Conservation (phyloP, 2,329 filamentous ascomycete genomes). For the Neobulgaria alba region DNA sequence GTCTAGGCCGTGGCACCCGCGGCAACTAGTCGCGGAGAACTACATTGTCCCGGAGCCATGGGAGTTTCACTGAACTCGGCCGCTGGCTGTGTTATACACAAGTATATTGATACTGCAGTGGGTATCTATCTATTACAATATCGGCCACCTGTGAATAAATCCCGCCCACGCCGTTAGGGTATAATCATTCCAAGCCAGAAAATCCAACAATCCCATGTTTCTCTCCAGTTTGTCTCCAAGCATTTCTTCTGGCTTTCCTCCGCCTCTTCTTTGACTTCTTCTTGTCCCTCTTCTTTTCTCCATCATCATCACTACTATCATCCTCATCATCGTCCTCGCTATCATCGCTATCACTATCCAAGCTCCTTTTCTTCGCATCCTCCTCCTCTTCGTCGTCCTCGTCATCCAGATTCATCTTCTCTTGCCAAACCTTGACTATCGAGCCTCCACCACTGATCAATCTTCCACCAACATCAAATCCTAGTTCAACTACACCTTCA, state of each 20-base stretch:
- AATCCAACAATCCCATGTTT: constrained; percentile 28
- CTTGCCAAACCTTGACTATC: constrained; percentile 83
- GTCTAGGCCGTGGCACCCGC: too few relatives aligned
- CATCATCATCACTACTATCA: constrained; percentile 21
- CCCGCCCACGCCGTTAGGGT: too few relatives aligned
- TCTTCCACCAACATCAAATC: constrained; percentile 75
- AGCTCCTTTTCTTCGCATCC: constrained; percentile 33
- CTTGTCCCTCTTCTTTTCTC: constrained; percentile 16
- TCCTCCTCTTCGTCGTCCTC: constrained; percentile 38
- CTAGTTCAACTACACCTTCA: constrained; percentile 74
- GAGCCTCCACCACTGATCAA: constrained; percentile 85
- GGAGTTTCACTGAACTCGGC: too few relatives aligned
- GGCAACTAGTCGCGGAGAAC: too few relatives aligned
- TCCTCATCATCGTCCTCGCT: constrained; percentile 14
- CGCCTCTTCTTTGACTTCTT: constrained; percentile 22
- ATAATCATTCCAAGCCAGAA: constrained; percentile 26
- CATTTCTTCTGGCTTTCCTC: constrained; percentile 26
- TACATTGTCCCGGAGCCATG: too few relatives aligned
- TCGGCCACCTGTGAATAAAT: too few relatives aligned
- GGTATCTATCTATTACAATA: too few relatives aligned
- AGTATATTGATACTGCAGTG: too few relatives aligned
- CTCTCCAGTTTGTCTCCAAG: constrained; percentile 24
- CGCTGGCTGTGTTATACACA: too few relatives aligned
- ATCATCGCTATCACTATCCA: constrained; percentile 19
- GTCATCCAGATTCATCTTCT: constrained; percentile 49